A percentile compares a stretch with the other conserved stretches of the same genome.
These are phyloP conservation scores for Termitomyces sp. DNA, from an alignment of 768 basidiomycete genomes.

Conservation along the genomic window DNA sequence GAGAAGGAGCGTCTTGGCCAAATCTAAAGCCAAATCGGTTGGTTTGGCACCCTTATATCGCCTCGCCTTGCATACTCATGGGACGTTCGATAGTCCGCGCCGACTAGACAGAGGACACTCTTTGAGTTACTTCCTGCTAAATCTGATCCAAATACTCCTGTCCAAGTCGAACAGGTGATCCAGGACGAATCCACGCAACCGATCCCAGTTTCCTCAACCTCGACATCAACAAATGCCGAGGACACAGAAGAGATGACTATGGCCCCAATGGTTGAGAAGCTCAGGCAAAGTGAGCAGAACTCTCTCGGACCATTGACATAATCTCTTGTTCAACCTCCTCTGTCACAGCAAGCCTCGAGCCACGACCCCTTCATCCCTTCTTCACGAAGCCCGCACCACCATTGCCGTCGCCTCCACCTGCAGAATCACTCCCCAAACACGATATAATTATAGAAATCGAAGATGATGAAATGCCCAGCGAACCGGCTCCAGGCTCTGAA, in stretches of 20 bases:
- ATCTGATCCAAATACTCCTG: not conserved
- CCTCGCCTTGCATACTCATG: conserved; percentile 3
- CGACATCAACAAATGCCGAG: not conserved
- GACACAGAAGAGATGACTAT: not conserved
- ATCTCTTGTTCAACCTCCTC: not conserved
- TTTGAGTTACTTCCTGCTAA: conserved; percentile 34
- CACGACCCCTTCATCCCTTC: conserved; percentile 15
- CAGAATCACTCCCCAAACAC: not conserved
- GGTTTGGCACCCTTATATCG: conserved; percentile 11
- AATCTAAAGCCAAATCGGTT: conserved; percentile 24
- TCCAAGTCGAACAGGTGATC: not conserved
- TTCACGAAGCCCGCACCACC: conserved; percentile 8
- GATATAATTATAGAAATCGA: conserved; percentile 8
- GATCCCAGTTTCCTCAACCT: not conserved
- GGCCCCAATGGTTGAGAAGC: conserved; percentile 3
- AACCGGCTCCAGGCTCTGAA: not conserved
- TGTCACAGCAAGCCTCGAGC: conserved; percentile 12
- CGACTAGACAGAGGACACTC: conserved; percentile 37
- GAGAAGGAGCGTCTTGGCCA: conserved; percentile 18
- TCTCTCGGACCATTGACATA: too few relatives aligned
- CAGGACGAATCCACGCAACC: not conserved
- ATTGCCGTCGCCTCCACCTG: not conserved
- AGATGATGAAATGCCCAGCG: conserved; percentile 2
- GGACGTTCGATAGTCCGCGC: conserved; percentile 5
- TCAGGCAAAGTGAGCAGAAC: conserved; percentile 8